Evolutionary conservation across 2,329 filamentous ascomycete species (phyloP).

Genomic region (Chaetomium sp.): DNA sequence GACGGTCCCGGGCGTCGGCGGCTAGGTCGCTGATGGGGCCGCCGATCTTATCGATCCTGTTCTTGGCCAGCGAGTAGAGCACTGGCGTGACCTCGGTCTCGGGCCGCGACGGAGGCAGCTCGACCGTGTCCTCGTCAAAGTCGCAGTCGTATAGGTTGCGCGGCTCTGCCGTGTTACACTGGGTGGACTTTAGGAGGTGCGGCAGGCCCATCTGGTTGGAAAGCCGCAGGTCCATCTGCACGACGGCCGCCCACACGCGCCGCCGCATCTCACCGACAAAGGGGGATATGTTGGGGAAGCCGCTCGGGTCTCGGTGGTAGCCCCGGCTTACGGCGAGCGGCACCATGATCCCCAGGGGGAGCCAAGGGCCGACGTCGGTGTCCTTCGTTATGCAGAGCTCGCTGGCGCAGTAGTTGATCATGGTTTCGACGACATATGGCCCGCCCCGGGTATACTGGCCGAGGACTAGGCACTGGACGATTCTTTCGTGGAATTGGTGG

Average conservation of each 20-base stretch:
- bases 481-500: constrained; percentile 34
- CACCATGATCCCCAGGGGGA: constrained; percentile 36
- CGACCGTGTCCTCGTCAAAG: constrained; percentile 50
- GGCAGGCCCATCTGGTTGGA: constrained; percentile 58
- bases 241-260: constrained; percentile 48
- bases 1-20: neutral
- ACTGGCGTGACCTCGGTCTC: constrained; percentile 47
- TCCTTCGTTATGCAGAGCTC: constrained; percentile 38
- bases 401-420: constrained; percentile 37
- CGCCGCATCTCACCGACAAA: constrained; percentile 57
- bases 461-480: constrained; percentile 39
- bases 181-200: constrained; percentile 47
- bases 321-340: constrained; percentile 42
- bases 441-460: constrained; percentile 39
- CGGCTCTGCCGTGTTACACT: constrained; percentile 51
- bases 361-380: constrained; percentile 35
- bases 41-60: neutral
- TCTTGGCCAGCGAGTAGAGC: constrained; percentile 15
- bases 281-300: constrained; percentile 46
- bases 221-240: constrained; percentile 52
- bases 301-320: constrained; percentile 52
- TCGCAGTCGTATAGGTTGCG: constrained; percentile 54
- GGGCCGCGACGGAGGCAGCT: constrained; percentile 48
- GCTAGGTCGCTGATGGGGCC: neutral
- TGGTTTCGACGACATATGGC: constrained; percentile 36